phyloP scores from a whole-genome alignment of 345 rosid genomes.

The Pseudoturritis turrita region DNA sequence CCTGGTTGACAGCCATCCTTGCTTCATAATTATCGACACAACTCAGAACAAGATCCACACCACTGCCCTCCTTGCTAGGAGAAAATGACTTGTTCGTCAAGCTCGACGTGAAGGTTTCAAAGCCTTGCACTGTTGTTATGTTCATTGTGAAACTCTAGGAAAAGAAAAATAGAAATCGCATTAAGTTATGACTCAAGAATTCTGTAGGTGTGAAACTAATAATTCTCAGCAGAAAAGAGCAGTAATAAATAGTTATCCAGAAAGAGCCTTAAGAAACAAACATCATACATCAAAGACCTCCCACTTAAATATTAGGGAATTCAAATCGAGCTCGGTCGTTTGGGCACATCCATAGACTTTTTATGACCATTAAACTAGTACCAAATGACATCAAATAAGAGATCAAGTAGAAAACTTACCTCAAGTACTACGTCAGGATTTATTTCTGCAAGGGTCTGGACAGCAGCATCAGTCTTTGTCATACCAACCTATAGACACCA shows the following conservation, averaged over 20 bases:
- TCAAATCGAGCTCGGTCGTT: neutral
- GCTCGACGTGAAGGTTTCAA: slow-evolving; percentile 81
- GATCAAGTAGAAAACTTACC: slow-evolving; percentile 34
- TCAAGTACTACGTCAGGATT: slow-evolving; percentile 94
- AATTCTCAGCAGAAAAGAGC: neutral
- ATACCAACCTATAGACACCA: slow-evolving; percentile 62
- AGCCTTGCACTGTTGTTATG: slow-evolving; percentile 92
- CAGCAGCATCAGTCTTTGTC: slow-evolving; percentile 99
- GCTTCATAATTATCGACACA: slow-evolving; percentile 98
- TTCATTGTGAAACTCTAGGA: slow-evolving; percentile 83
- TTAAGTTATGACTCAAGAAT: neutral
- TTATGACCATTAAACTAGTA: neutral
- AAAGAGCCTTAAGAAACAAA: neutral
- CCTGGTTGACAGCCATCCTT: slow-evolving; percentile 98
- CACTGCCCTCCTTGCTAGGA: slow-evolving; percentile 69
- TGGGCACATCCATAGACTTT: neutral
- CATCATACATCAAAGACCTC: neutral
- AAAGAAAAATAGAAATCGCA: neutral
- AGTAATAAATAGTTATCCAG: neutral
- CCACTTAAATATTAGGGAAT: neutral
- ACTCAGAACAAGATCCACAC: slow-evolving; percentile 94
- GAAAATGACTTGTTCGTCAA: slow-evolving; percentile 57
- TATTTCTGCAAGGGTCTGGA: slow-evolving; percentile 90
- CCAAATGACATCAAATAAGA: neutral
- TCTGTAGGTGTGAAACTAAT: neutral